Evolutionary conservation across 2,329 filamentous ascomycete genomes (phyloP).

Genomic region (Colletotrichum falcatum): DNA sequence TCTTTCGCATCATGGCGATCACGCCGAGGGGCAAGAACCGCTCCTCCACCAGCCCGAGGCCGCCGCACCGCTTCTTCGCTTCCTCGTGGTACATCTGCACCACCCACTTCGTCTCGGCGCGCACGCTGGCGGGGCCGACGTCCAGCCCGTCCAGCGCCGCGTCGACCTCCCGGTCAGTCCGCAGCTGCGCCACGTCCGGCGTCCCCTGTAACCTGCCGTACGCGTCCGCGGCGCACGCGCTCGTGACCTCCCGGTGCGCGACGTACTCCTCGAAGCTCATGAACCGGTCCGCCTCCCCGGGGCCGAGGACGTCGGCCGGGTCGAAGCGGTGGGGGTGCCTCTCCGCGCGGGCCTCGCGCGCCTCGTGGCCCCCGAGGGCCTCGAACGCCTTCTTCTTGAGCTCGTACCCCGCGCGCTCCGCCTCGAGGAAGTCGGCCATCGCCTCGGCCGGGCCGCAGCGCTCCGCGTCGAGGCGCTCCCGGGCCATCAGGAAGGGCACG

Average conservation of each 20-base stretch:
- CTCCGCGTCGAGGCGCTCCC: conserved; percentile 42
- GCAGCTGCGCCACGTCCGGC: not conserved
- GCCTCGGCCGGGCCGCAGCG: not conserved
- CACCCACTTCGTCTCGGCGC: not conserved
- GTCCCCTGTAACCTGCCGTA: not conserved
- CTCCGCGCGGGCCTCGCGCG: not conserved
- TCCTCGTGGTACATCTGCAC: conserved; percentile 21
- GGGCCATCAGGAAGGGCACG: conserved; percentile 53
- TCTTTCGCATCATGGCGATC: conserved; percentile 14
- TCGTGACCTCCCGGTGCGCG: not conserved
- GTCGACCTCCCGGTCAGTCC: not conserved
- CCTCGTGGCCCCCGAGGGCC: not conserved
- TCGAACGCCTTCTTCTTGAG: not conserved
- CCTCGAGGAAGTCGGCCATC: not conserved
- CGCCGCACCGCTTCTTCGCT: not conserved
- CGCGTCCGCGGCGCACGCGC: not conserved
- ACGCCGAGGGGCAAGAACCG: conserved; percentile 19
- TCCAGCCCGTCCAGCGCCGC: not conserved
- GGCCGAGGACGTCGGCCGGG: not conserved
- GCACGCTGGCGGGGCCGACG: not conserved
- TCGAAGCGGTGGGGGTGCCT: not conserved
- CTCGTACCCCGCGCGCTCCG: not conserved
- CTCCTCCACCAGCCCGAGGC: not conserved
- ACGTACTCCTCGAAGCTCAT: conserved; percentile 5
- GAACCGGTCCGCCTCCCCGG: not conserved